Evolutionary conservation across 163 green algal species (phyloP).

Genomic region (Trebouxiophyceae sp.): DNA sequence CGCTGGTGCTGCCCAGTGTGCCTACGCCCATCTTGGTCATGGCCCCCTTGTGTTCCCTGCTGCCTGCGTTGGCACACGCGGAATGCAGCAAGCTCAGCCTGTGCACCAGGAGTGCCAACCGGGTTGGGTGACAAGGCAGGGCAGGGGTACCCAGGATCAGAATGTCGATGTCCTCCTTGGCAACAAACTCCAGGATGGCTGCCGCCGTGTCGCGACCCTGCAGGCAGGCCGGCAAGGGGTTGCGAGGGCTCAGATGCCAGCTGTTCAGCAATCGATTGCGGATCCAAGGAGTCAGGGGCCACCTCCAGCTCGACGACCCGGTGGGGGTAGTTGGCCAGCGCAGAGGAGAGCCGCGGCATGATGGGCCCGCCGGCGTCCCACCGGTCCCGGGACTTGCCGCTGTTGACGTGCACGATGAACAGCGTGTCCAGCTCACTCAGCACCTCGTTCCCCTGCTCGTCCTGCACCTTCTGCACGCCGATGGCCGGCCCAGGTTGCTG

Average conservation of each 20-base stretch:
- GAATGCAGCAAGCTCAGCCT: too few relatives aligned
- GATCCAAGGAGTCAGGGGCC: background rate
- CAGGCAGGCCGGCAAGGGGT: too few relatives aligned
- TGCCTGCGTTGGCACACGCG: constrained; percentile 10
- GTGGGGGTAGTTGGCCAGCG: constrained; percentile 15
- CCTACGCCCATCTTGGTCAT: constrained; percentile 13
- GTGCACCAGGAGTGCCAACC: too few relatives aligned
- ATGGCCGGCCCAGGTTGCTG: too few relatives aligned
- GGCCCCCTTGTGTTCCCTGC: constrained; percentile 9
- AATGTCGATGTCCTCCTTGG: constrained; percentile 14
- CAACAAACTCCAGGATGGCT: constrained; percentile 19
- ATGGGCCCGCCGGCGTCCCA: constrained; percentile 19
- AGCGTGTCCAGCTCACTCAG: constrained; percentile 21
- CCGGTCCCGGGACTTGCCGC: constrained; percentile 5
- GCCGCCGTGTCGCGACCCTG: background rate
- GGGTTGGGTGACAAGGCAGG: too few relatives aligned
- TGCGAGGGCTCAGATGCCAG: too few relatives aligned
- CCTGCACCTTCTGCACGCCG: constrained; percentile 18
- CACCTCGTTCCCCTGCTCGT: constrained; percentile 5
- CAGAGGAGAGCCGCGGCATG: constrained; percentile 9
- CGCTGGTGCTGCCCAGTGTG: constrained; percentile 8
- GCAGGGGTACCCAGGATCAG: constrained; percentile 19
- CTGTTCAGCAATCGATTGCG: too few relatives aligned
- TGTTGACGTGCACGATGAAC: constrained; percentile 20
- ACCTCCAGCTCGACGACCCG: constrained; percentile 23